Conservation (phyloP, 805 yeast genomes). For the Wickerhamiella kazuoi region DNA sequence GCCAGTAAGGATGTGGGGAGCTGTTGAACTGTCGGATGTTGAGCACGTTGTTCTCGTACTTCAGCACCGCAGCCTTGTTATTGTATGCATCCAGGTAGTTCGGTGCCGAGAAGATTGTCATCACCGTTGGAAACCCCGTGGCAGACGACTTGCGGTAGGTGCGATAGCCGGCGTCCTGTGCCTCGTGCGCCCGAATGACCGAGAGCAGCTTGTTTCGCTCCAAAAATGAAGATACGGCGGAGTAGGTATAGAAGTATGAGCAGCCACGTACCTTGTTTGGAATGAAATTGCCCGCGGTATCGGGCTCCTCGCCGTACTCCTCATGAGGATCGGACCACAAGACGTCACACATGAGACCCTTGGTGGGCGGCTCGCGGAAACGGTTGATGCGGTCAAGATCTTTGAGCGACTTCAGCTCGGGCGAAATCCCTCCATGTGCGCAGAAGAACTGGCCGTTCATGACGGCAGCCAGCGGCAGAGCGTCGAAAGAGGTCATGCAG, state of each 20-base stretch:
- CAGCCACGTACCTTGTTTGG: conserved; percentile 76
- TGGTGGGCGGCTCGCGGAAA: conserved; percentile 82
- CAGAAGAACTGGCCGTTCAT: conserved; percentile 91
- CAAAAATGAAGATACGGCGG: conserved; percentile 63
- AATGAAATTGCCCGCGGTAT: conserved; percentile 27
- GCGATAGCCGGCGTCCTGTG: conserved; percentile 92
- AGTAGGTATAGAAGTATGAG: conserved; percentile 73
- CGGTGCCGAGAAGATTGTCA: conserved; percentile 90
- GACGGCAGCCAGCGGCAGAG: conserved; percentile 79
- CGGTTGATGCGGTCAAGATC: conserved; percentile 58
- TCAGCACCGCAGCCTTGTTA: conserved; percentile 87
- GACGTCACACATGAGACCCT: conserved; percentile 85
- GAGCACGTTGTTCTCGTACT: conserved; percentile 82
- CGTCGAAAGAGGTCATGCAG: conserved; percentile 61
- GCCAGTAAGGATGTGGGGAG: conserved; percentile 91
- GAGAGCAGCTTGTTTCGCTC: conserved; percentile 61
- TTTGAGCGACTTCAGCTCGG: conserved; percentile 51
- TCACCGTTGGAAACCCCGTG: conserved; percentile 74
- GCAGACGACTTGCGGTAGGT: conserved; percentile 75
- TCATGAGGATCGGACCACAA: conserved; percentile 96
- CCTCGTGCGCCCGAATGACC: conserved; percentile 92
- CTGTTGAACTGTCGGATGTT: conserved; percentile 86
- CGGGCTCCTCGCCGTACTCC: conserved; percentile 49
- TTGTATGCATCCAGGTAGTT: conserved; percentile 83
- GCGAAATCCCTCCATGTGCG: conserved; percentile 92